Percentiles rank a stretch among this genome's conserved stretches.
Evolutionary conservation across 805 yeast genomes (phyloP).

Genomic region (Ogataea nonfermentans): DNA sequence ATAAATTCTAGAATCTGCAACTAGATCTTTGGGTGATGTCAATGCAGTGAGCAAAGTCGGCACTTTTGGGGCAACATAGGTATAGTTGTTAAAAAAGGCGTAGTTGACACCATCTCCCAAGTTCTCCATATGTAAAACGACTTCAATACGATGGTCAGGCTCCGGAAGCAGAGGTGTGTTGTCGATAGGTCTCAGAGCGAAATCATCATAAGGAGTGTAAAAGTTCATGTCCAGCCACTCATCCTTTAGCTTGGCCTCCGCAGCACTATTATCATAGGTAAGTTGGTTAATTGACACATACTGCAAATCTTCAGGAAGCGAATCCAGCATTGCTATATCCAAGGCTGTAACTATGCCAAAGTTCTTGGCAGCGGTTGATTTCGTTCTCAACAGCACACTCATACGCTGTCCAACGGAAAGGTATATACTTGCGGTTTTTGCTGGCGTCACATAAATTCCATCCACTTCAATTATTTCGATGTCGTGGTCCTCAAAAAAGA

Average conservation of each 20-base stretch:
- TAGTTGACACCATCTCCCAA: conserved; percentile 73
- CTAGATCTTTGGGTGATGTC: conserved; percentile 52
- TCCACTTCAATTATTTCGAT: conserved; percentile 72
- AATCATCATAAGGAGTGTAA: conserved; percentile 44
- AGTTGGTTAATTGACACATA: conserved; percentile 55
- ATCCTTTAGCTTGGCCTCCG: conserved; percentile 19
- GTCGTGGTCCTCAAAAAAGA: conserved; percentile 69
- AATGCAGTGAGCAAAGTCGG: conserved; percentile 68
- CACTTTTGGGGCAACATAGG: conserved; percentile 64
- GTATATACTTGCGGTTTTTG: conserved; percentile 53
- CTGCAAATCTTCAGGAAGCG: conserved; percentile 56
- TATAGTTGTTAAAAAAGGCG: conserved; percentile 69
- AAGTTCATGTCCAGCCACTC: conserved; percentile 25
- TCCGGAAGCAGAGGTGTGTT: conserved; percentile 46
- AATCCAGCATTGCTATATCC: conserved; percentile 69
- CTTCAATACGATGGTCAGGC: conserved; percentile 59
- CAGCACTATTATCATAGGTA: conserved; percentile 43
- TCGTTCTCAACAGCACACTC: conserved; percentile 63
- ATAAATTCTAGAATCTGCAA: conserved; percentile 60
- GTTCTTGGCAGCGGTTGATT: conserved; percentile 40
- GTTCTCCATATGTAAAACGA: conserved; percentile 63
- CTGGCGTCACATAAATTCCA: conserved; percentile 65
- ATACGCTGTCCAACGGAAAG: conserved; percentile 82
- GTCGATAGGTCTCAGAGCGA: conserved; percentile 41
- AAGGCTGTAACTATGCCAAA: conserved; percentile 60